phyloP scores from a whole-genome alignment of 495 filamentous ascomycete species.

The Thermochaetoides thermophila region DNA sequence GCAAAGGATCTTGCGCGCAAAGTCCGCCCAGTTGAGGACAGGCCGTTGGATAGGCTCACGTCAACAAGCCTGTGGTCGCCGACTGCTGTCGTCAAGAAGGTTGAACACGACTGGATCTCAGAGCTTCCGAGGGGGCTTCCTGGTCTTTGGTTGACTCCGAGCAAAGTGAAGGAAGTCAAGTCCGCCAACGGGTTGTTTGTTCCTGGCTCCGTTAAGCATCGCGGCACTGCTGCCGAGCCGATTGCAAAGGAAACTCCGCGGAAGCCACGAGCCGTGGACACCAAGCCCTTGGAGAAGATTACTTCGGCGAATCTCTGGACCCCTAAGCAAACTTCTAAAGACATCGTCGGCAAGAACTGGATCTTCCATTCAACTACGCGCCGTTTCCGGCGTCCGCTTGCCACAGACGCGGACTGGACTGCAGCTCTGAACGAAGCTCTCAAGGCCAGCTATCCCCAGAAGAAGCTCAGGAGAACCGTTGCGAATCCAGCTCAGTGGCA shows the following conservation, averaged over 20 bases:
- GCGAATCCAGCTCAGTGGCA: conserved; percentile 20
- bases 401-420: not conserved
- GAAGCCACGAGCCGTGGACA: conserved; percentile 5
- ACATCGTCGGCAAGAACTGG: conserved; percentile 4
- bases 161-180: too few relatives aligned
- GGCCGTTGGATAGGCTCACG: conserved; percentile 15
- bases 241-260: conserved; percentile 14
- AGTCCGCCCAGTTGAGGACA: conserved; percentile 11
- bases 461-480: not conserved
- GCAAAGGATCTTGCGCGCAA: conserved; percentile 17
- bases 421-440: not conserved
- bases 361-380: not conserved
- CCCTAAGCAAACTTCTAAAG: conserved; percentile 1
- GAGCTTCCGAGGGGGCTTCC: too few relatives aligned
- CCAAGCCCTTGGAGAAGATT: conserved; percentile 11
- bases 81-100: conserved; percentile 1
- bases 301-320: conserved; percentile 18
- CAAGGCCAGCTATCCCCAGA: conserved; percentile 2
- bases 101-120: too few relatives aligned
- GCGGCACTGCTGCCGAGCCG: conserved; percentile 17
- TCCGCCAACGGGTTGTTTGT: not conserved
- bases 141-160: too few relatives aligned
- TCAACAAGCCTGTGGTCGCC: conserved; percentile 22
- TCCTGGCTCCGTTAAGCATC: conserved; percentile 3
- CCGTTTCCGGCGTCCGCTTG: not conserved